A percentile compares a stretch with the other conserved stretches of the same genome.
phyloP scores from a whole-genome alignment of 1,139 yeast genomes.

The Hansenula sp. region DNA sequence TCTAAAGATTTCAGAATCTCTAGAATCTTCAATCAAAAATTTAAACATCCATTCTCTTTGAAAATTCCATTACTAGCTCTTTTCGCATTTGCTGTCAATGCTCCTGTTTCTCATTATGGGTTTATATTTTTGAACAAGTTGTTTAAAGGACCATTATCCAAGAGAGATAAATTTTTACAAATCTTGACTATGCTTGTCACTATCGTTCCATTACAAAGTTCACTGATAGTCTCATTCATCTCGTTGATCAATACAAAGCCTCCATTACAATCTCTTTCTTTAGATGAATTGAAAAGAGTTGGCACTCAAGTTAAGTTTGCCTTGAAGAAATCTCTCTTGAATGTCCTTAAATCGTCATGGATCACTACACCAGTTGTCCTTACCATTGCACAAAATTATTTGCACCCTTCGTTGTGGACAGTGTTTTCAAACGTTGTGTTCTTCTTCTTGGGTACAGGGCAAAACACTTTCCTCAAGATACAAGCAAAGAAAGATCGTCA shows the following conservation, averaged over 20 bases:
- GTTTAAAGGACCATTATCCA: slow-evolving; percentile 37
- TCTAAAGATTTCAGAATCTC: slow-evolving; percentile 39
- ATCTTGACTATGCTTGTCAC: slow-evolving; percentile 47
- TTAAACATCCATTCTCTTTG: slow-evolving; percentile 25
- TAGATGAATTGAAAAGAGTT: slow-evolving; percentile 16
- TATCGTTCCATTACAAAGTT: slow-evolving; percentile 54
- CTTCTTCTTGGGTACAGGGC: slow-evolving; percentile 73
- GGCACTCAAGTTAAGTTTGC: slow-evolving; percentile 26
- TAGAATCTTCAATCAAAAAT: slow-evolving; percentile 13
- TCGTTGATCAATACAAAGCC: slow-evolving; percentile 34
- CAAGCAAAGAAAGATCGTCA: slow-evolving; percentile 27
- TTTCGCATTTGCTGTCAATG: slow-evolving; percentile 65
- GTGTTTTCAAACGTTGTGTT: slow-evolving; percentile 75
- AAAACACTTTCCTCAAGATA: slow-evolving; percentile 63
- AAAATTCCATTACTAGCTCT: slow-evolving; percentile 50
- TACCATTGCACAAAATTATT: slow-evolving; percentile 68
- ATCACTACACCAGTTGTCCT: slow-evolving; percentile 60
- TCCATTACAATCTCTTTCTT: slow-evolving; percentile 10
- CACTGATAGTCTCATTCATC: slow-evolving; percentile 50
- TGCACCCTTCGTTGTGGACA: slow-evolving; percentile 79
- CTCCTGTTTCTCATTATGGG: slow-evolving; percentile 69
- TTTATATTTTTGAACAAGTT: slow-evolving; percentile 38
- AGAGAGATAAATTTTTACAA: slow-evolving; percentile 39
- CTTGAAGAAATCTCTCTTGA: slow-evolving; percentile 46
- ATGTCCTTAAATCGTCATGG: slow-evolving; percentile 64